These are phyloP conservation scores for Pyrenula aspistea DNA, from an alignment of 495 filamentous ascomycete genomes.

Conservation along the genomic window DNA sequence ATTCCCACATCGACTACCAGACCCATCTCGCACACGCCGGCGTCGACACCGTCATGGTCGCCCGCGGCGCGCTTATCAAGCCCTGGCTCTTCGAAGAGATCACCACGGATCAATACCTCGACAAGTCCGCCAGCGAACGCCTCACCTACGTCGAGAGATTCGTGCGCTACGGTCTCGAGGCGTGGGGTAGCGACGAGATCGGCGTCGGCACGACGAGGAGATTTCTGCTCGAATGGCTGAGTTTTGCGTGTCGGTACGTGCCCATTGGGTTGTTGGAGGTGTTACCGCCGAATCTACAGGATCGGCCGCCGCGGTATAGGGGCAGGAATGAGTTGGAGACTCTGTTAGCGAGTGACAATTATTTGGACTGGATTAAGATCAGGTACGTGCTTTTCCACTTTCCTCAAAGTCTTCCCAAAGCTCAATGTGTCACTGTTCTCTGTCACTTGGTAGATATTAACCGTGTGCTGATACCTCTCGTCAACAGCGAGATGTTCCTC, in stretches of 20 bases:
- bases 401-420: neutral
- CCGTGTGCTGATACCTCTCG: neutral
- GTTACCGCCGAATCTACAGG: slow-evolving; percentile 74
- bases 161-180: slow-evolving; percentile 76
- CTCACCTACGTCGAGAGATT: slow-evolving; percentile 80
- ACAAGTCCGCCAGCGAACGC: slow-evolving; percentile 83
- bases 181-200: slow-evolving; percentile 90
- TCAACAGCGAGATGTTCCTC: slow-evolving; percentile 86
- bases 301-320: slow-evolving; percentile 70
- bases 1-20: slow-evolving; percentile 81
- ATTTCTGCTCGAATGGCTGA: slow-evolving; percentile 90
- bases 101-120: slow-evolving; percentile 77
- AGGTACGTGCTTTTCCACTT: slow-evolving; percentile 46
- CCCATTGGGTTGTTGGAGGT: slow-evolving; percentile 80
- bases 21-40: slow-evolving; percentile 60
- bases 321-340: slow-evolving; percentile 88
- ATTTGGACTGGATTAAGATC: slow-evolving; percentile 97
- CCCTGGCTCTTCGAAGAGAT: slow-evolving; percentile 99
- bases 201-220: slow-evolving; percentile 78
- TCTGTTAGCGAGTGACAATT: slow-evolving; percentile 74
- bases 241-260: slow-evolving; percentile 82
- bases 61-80: slow-evolving; percentile 83
- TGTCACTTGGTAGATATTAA: too few species aligned
- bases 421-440: neutral
- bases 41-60: slow-evolving; percentile 87